These are phyloP conservation scores for Sarocladium strictum DNA, from an alignment of 2,329 filamentous ascomycete species.

Conservation along the genomic window DNA sequence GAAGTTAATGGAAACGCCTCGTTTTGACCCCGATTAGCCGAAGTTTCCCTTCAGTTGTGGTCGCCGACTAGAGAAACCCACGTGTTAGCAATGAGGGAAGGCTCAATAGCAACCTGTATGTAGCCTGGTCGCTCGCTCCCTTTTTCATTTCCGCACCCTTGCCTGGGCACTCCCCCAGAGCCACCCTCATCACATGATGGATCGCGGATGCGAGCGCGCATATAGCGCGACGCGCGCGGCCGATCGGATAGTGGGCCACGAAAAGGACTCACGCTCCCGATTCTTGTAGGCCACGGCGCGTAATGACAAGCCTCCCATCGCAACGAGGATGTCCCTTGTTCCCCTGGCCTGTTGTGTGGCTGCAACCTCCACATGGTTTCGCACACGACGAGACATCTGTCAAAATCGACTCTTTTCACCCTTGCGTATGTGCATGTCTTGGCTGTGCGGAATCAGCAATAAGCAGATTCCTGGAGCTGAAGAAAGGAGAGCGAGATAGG, in stretches of 20 bases:
- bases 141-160: not conserved
- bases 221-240: constrained; percentile 5
- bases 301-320: not conserved
- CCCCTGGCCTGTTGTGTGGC: not conserved
- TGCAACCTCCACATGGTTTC: no score
- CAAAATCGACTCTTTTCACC: no score
- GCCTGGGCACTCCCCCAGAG: not conserved
- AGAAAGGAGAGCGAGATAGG: not conserved
- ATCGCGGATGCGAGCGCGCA: constrained; percentile 4
- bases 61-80: no score
- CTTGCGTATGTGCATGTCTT: no score
- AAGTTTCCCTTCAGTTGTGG: no score
- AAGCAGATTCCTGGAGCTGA: no score
- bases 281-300: not conserved
- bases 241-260: constrained; percentile 7
- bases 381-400: no score
- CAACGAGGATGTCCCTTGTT: not conserved
- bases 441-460: no score
- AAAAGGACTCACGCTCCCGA: not conserved
- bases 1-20: no score
- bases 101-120: no score
- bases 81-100: no score
- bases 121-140: not conserved
- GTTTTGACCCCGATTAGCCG: no score
- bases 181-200: constrained; percentile 5